Conservation (phyloP, 2,329 filamentous ascomycete species). For the Penicillium sp. region DNA sequence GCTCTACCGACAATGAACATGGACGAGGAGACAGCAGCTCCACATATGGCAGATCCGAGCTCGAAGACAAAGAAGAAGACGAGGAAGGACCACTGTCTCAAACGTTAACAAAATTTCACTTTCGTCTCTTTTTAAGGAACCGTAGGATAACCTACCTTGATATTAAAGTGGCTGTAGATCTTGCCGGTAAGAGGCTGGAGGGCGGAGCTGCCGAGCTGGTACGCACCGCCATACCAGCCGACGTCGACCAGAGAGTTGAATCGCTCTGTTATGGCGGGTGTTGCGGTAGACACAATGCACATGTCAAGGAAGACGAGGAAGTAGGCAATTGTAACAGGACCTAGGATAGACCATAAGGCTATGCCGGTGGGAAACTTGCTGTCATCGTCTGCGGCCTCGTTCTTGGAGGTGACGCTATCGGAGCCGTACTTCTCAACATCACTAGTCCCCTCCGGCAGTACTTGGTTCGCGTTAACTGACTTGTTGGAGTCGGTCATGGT, state of each 20-base stretch:
- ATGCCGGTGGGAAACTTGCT: background rate
- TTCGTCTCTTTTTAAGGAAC: background rate
- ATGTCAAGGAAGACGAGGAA: background rate
- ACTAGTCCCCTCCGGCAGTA: background rate
- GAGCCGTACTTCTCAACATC: background rate
- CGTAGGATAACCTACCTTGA: background rate
- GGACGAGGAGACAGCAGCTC: conserved; percentile 10
- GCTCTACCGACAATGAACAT: conserved; percentile 24
- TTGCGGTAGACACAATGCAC: background rate
- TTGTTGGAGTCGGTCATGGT: background rate
- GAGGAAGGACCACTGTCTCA: background rate
- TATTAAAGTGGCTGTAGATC: conserved; percentile 14
- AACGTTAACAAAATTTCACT: background rate
- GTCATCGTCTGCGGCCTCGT: background rate
- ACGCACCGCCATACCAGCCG: conserved; percentile 37
- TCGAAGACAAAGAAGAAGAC: background rate
- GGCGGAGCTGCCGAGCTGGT: conserved; percentile 35
- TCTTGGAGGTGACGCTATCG: background rate
- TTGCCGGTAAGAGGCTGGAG: conserved; percentile 17
- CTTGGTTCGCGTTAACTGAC: accelerated
- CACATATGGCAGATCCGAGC: background rate
- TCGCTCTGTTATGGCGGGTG: background rate
- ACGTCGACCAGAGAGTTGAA: conserved; percentile 21
- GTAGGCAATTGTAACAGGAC: background rate
- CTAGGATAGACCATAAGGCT: background rate